Percentiles rank a stretch among this genome's conserved stretches.
phyloP scores from a whole-genome alignment of 805 yeast species.

The Pichia californica region DNA sequence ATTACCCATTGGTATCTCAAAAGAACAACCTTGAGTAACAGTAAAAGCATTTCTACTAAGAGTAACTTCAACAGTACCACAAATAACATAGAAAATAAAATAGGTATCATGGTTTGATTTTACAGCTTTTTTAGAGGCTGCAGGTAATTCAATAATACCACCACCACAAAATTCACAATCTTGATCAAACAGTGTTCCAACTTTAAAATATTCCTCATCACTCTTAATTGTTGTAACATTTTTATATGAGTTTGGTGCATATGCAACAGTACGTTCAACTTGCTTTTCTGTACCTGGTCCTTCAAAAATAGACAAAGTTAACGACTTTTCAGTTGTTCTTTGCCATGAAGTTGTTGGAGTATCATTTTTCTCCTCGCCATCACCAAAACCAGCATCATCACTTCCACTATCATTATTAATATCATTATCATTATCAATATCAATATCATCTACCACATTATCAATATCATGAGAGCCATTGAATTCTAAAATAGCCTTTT shows the following conservation, averaged over 20 bases:
- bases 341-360: constrained; percentile 47
- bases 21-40: constrained; percentile 66
- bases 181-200: constrained; percentile 59
- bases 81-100: constrained; percentile 67
- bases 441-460: too few relatives aligned
- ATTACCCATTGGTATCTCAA: constrained; percentile 76
- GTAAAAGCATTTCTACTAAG: constrained; percentile 52
- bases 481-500: too few relatives aligned
- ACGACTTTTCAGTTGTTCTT: constrained; percentile 27
- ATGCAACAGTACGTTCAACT: constrained; percentile 48
- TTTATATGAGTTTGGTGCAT: constrained; percentile 52
- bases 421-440: too few relatives aligned
- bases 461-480: too few relatives aligned
- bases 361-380: too few relatives aligned
- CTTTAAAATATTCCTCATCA: constrained; percentile 47
- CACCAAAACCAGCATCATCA: background rate
- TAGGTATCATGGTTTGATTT: constrained; percentile 60
- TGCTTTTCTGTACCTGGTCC: constrained; percentile 43
- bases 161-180: constrained; percentile 62
- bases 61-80: constrained; percentile 65
- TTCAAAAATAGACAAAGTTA: constrained; percentile 43
- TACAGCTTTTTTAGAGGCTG: constrained; percentile 51
- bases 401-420: too few relatives aligned
- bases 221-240: constrained; percentile 35
- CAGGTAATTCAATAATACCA: constrained; percentile 65